phyloP scores from a whole-genome alignment of 2,329 filamentous ascomycete genomes.

The Scedosporium aurantiacum region DNA sequence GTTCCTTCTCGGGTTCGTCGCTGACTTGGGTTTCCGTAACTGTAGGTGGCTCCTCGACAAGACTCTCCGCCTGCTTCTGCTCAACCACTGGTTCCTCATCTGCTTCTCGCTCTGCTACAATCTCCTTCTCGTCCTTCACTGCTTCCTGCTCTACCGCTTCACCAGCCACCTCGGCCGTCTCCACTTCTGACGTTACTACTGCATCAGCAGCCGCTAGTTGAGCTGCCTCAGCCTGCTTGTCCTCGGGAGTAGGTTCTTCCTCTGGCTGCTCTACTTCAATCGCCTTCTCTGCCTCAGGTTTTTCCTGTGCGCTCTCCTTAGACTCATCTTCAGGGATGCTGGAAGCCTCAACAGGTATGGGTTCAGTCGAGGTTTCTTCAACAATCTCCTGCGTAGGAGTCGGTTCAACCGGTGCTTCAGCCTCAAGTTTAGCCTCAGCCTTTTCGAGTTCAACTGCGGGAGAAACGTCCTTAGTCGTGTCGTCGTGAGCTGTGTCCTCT shows the following conservation, averaged over 20 bases:
- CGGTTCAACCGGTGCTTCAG: not conserved
- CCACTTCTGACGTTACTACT: not conserved
- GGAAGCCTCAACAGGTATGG: not conserved
- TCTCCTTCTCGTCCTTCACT: not conserved
- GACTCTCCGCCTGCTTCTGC: not conserved
- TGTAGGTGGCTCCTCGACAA: not conserved
- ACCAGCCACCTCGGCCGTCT: not conserved
- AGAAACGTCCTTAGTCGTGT: not conserved
- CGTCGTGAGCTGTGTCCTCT: not conserved
- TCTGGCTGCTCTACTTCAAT: not conserved
- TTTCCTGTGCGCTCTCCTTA: not conserved
- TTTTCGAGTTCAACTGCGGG: not conserved
- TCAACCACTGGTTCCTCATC: not conserved
- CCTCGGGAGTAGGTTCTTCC: not conserved
- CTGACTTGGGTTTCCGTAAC: not conserved
- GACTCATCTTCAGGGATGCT: not conserved
- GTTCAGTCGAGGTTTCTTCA: not conserved
- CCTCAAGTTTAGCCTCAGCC: not conserved
- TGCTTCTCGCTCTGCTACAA: not conserved
- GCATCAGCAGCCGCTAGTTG: not conserved
- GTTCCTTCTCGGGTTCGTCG: not conserved
- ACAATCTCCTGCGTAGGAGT: not conserved
- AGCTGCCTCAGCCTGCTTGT: not conserved
- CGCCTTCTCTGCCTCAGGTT: not conserved
- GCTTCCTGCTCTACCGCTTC: not conserved